Conservation (phyloP, 2,329 filamentous ascomycete species). For the Xylariaceae sp. region DNA sequence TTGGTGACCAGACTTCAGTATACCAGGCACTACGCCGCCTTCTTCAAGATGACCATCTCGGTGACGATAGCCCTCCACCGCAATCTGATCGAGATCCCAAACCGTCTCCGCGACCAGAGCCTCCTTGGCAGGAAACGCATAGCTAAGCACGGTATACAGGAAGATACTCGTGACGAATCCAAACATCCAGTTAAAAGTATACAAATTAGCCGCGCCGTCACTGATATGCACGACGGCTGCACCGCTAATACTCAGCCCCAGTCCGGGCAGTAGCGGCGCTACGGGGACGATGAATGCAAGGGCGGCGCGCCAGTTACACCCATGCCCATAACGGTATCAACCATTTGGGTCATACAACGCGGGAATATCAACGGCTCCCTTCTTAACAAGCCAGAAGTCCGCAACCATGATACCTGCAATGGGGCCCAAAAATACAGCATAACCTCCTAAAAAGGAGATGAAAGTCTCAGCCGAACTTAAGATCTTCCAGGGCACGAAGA, state of each 20-base stretch:
- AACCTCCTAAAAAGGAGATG: conserved; percentile 61
- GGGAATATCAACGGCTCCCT: conserved; percentile 46
- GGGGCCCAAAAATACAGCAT: conserved; percentile 58
- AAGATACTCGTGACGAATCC: conserved; percentile 55
- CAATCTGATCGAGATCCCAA: conserved; percentile 31
- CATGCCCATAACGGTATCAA: conserved; percentile 43
- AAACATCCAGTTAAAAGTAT: conserved; percentile 63
- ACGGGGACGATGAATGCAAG: conserved; percentile 55
- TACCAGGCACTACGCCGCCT: no score
- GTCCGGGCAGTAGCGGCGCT: conserved; percentile 53
- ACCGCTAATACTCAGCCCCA: conserved; percentile 42
- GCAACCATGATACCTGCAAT: conserved; percentile 57
- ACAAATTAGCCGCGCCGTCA: conserved; percentile 50
- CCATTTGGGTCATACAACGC: conserved; percentile 35
- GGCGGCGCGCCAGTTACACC: conserved; percentile 58
- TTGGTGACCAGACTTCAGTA: no score
- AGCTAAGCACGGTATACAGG: conserved; percentile 51
- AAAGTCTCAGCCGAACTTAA: conserved; percentile 55
- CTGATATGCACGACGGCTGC: conserved; percentile 25
- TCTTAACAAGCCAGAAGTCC: conserved; percentile 57
- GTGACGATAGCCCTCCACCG: no score
- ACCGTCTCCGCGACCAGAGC: conserved; percentile 42
- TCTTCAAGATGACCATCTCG: no score
- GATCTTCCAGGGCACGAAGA: conserved; percentile 64
- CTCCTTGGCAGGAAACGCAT: conserved; percentile 45